These are phyloP conservation scores for Scedosporium apiospermum DNA, from an alignment of 2,329 filamentous ascomycete genomes.

Conservation along the genomic window DNA sequence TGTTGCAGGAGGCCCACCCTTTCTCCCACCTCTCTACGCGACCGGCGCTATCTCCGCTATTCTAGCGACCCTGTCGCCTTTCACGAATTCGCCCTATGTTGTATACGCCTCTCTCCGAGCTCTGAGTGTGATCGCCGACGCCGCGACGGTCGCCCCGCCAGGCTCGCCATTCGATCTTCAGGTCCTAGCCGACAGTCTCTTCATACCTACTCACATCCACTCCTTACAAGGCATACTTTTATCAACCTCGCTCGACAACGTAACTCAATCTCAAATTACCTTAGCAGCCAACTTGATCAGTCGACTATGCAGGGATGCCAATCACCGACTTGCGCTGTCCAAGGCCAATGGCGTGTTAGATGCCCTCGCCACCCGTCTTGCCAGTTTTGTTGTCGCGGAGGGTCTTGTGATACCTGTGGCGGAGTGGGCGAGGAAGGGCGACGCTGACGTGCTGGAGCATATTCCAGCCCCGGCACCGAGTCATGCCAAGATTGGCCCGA, in stretches of 20 bases:
- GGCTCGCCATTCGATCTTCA: conserved; percentile 11
- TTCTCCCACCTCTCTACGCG: conserved; percentile 64
- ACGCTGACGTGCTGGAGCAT: conserved; percentile 31
- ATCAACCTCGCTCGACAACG: conserved; percentile 40
- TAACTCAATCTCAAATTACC: conserved; percentile 51
- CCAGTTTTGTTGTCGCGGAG: conserved; percentile 56
- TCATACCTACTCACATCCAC: conserved; percentile 50
- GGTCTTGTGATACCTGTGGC: conserved; percentile 61
- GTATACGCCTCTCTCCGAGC: conserved; percentile 65
- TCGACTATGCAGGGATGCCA: conserved; percentile 56
- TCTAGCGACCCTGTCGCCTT: conserved; percentile 58
- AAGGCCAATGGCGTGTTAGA: conserved; percentile 63
- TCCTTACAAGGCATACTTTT: conserved; percentile 58
- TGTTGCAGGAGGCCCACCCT: conserved; percentile 59
- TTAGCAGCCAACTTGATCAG: conserved; percentile 48
- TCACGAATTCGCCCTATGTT: conserved; percentile 54
- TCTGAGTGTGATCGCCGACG: conserved; percentile 61
- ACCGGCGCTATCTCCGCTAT: conserved; percentile 60
- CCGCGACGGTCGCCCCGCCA: conserved; percentile 43
- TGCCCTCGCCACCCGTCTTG: conserved; percentile 64
- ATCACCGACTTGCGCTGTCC: conserved; percentile 61
- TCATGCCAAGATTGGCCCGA: conserved; percentile 51
- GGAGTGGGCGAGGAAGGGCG: conserved; percentile 42
- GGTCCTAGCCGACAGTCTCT: conserved; percentile 54
- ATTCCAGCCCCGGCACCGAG: conserved; percentile 54